phyloP scores from a whole-genome alignment of 345 rosid species.

The Litchi chinensis region DNA sequence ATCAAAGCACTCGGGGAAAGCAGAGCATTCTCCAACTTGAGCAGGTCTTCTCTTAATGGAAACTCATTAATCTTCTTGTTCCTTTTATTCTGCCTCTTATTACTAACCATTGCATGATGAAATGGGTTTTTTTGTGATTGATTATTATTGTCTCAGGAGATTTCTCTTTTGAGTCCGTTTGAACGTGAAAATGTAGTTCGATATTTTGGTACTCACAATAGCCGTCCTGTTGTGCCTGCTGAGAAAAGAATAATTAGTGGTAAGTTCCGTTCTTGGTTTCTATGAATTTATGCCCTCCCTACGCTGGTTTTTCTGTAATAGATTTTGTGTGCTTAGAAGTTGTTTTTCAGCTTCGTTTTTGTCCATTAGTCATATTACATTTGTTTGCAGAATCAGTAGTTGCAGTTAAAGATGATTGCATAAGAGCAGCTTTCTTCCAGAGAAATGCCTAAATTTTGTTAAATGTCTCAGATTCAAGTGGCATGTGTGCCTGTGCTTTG shows the following conservation, averaged over 20 bases:
- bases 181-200: conserved; percentile 84
- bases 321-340: background rate
- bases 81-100: background rate
- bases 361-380: background rate
- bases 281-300: background rate
- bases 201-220: conserved; percentile 72
- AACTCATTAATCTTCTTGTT: background rate
- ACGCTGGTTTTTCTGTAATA: background rate
- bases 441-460: too few species aligned
- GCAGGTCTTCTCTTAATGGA: conserved; percentile 43
- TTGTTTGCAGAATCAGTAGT: background rate
- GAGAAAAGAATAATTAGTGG: conserved; percentile 88
- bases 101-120: background rate
- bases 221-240: conserved; percentile 36
- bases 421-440: too few species aligned
- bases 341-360: background rate
- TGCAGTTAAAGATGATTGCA: too few species aligned
- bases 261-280: conserved; percentile 34
- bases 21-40: conserved; percentile 72
- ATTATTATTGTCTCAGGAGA: conserved; percentile 58
- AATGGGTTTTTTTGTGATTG: background rate
- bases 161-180: conserved; percentile 73
- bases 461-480: background rate
- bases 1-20: too few species aligned
- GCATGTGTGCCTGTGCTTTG: background rate